Evolutionary conservation across 352 stramenopile species (phyloP), one percentile per base, ranked within the genome.

Genomic region (Phytophthora sansomeana): DNA sequence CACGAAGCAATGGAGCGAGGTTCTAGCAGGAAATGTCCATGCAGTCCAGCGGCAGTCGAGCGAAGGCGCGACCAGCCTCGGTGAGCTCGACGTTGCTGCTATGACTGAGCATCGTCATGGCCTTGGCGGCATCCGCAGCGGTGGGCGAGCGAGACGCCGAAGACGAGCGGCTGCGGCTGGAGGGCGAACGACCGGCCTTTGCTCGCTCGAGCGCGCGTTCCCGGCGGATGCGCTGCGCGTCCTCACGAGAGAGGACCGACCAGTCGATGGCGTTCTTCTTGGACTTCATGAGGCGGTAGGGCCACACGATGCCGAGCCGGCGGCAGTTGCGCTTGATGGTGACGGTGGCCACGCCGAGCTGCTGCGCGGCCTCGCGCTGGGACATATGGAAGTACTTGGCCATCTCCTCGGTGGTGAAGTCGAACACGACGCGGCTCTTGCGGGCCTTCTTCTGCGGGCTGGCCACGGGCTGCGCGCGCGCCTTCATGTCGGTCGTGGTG

Each of bases 251-350:
- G n/a, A 80, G 66, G 57, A 68, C 72, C 24, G 68, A 67, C 68
- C 61, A 77, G 29, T 74, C 56, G 17, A 61, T 65, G 38, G 72
- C 73, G 38, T 79, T 64, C 62, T 82, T 75, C 64, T 81, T 81
- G 73, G 77, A 77, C 53, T 81, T 84, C 58, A 80, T 74, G 43
- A 81, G 67, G 17, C 78, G 78, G 53, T 85, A 87, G 32, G 78
- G 79, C 79, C 79, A 87, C 19, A 82, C 75, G 53, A 87, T 87
- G 41, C 79, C 79, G 6, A 80, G 72, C 33, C 79, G 79, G 24
- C 81, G 81, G 48, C 79, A 87, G 61, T 84, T 87, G 58, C 79
- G 69, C 61, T 87, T 87, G 53, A 88, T 74, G 42, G 79, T 88
- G 44, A 88, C 81, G 13, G 81, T 82, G 24, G 79, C 75, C 14